These are phyloP conservation scores for Amylostereum areolatum DNA, from an alignment of 1,284 basidiomycete species.

Conservation along the genomic window DNA sequence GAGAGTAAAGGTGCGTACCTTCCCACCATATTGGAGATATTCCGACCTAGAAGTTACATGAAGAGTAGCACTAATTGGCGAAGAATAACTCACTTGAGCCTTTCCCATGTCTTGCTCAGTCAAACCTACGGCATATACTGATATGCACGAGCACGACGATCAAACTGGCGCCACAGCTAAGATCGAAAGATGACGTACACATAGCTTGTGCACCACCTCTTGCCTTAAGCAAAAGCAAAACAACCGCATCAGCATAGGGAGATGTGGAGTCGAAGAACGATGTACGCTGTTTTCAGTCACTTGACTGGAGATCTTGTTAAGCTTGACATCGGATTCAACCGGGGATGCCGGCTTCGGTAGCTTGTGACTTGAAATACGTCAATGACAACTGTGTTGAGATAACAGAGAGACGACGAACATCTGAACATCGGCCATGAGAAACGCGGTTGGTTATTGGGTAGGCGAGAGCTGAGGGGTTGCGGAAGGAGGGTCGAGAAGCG, in stretches of 20 bases:
- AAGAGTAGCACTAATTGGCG: neutral
- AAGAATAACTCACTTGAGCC: slow-evolving; percentile 50
- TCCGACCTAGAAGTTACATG: slow-evolving; percentile 51
- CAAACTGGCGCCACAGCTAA: neutral
- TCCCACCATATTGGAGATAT: slow-evolving; percentile 87
- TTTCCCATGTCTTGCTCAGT: slow-evolving; percentile 78
- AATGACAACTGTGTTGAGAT: slow-evolving; percentile 3
- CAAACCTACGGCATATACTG: slow-evolving; percentile 74
- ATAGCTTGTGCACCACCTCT: slow-evolving; percentile 78
- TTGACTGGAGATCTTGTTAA: slow-evolving; percentile 68
- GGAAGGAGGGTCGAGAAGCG: neutral
- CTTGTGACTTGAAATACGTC: slow-evolving; percentile 29
- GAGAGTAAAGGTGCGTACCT: slow-evolving; percentile 36
- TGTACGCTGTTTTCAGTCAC: slow-evolving; percentile 68
- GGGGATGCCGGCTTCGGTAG: slow-evolving; percentile 34
- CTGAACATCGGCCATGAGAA: slow-evolving; percentile 39
- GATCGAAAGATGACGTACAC: slow-evolving; percentile 43
- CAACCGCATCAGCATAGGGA: neutral
- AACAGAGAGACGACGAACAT: slow-evolving; percentile 36
- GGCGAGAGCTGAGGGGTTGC: neutral
- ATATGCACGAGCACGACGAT: slow-evolving; percentile 3
- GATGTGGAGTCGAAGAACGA: neutral
- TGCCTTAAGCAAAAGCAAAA: slow-evolving; percentile 24
- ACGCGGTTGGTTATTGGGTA: neutral
- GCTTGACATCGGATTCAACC: slow-evolving; percentile 34